Base-by-base conservation (phyloP, 2,329 filamentous ascomycete species). In the Neurospora sp. region DNA sequence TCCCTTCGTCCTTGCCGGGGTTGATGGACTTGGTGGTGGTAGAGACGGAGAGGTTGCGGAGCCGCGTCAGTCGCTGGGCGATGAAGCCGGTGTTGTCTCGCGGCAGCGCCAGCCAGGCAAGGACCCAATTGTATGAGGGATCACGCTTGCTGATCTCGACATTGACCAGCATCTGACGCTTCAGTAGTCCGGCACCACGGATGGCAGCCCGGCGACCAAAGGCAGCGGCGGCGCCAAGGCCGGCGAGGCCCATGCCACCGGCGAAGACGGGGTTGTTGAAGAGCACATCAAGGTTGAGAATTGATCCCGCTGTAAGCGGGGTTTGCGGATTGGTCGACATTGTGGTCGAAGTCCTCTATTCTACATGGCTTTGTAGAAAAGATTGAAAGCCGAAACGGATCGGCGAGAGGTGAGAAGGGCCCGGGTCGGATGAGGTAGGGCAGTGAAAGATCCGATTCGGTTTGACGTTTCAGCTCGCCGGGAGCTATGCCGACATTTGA, bases 61-160 rank as follows among this genome's bases (percentile, higher is more conserved):
- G 85, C 74, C 86, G 83, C 6, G 87, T 89, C 68, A 90, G 78
- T 52, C 83, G 85, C 38, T 82, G 85, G 23, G 85, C 84, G 41
- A 90, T 81, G 77, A 85, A 91, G 72, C 84, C 92, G 74, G 76
- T 83, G 77, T 83, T 80, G 69, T 89, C 86, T 68, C 93, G 92
- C 73, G 93, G 92, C 69, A 92, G 87, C 6, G 93, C 94, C 79
- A 99, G 91, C 94, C 96, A 99, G 73, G 94, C 90, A 10, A 99
- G 85, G 57, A 99, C 89, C 95, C 94, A 98, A 52, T 89, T 89
- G 79, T 98, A 99, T 1, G 95, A 94, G 65, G 93, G 89, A 81
- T 99, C 96, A 76, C 95, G 92, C 78, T 93, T 92, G 79, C 92
- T 95, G 80, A 99, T 97, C 81, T 99, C 96, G 76, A 99, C 89